phyloP scores from a whole-genome alignment of 768 basidiomycete species.

The Boletellus sp. region DNA sequence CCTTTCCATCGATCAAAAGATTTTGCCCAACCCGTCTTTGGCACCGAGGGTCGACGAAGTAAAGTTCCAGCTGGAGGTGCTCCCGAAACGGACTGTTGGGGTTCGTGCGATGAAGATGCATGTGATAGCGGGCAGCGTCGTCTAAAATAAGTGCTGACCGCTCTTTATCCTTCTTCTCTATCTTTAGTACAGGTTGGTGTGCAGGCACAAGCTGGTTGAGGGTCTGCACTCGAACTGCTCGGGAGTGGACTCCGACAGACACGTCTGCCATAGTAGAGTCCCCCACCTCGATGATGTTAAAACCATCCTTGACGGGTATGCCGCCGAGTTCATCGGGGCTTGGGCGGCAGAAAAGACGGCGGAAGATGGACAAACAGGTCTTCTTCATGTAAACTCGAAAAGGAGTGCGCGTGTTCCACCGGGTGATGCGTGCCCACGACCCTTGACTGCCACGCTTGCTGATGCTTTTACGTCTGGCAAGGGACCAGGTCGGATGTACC shows the following conservation, averaged over 20 bases:
- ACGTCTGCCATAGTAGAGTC: slow-evolving; percentile 46
- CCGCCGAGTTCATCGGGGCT: slow-evolving; percentile 30
- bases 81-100: slow-evolving; percentile 43
- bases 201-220: slow-evolving; percentile 41
- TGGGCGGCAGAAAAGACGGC: slow-evolving; percentile 40
- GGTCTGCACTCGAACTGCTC: slow-evolving; percentile 42
- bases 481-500: slow-evolving; percentile 57
- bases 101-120: slow-evolving; percentile 53
- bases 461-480: slow-evolving; percentile 41
- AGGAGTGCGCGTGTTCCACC: slow-evolving; percentile 53
- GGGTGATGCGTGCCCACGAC: slow-evolving; percentile 53
- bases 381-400: slow-evolving; percentile 53
- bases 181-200: slow-evolving; percentile 35
- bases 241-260: slow-evolving; percentile 42
- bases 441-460: slow-evolving; percentile 32
- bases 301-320: slow-evolving; percentile 36
- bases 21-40: slow-evolving; percentile 45
- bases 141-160: slow-evolving; percentile 43
- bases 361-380: slow-evolving; percentile 45
- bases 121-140: slow-evolving; percentile 57
- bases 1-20: slow-evolving; percentile 45
- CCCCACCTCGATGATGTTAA: slow-evolving; percentile 46
- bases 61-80: slow-evolving; percentile 52
- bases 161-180: slow-evolving; percentile 34
- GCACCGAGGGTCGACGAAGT: slow-evolving; percentile 42